Conservation (phyloP, 768 basidiomycete genomes). For the Gyrodon lividus region DNA sequence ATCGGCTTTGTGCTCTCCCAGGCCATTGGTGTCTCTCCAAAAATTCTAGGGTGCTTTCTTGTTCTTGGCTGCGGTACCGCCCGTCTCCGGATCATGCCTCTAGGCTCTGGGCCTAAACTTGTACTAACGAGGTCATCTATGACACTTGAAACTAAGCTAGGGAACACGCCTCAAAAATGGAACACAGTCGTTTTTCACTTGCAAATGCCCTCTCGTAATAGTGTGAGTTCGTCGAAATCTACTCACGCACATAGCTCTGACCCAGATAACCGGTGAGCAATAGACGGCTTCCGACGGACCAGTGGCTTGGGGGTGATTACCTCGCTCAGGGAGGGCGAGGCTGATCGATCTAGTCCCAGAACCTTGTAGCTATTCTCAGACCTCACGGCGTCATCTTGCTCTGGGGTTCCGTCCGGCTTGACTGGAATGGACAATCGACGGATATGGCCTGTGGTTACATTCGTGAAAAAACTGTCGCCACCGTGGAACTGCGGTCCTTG, state of each 20-base stretch:
- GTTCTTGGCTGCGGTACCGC: slow-evolving; percentile 20
- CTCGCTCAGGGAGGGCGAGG: slow-evolving; percentile 3
- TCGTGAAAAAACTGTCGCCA: not conserved
- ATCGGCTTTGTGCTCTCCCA: not conserved
- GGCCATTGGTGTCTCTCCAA: not conserved
- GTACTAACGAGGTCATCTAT: slow-evolving; percentile 1
- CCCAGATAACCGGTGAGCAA: too few species aligned
- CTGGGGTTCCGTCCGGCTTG: not conserved
- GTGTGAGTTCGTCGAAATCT: slow-evolving; percentile 4
- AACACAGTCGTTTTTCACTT: slow-evolving; percentile 19
- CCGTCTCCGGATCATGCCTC: not conserved
- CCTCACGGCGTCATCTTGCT: not conserved
- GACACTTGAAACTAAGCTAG: slow-evolving; percentile 3
- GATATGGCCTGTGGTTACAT: not conserved
- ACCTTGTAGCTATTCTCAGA: slow-evolving; percentile 12
- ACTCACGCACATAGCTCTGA: slow-evolving; percentile 18
- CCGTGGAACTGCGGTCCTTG: not conserved
- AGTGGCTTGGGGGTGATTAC: slow-evolving; percentile 7
- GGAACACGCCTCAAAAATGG: slow-evolving; percentile 10
- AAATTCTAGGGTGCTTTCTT: slow-evolving; percentile 3
- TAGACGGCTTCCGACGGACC: not conserved
- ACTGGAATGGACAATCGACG: not conserved
- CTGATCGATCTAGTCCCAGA: slow-evolving; percentile 5
- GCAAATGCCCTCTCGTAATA: slow-evolving; percentile 1
- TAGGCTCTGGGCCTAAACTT: slow-evolving; percentile 8